A percentile compares a stretch with the other conserved stretches of the same genome.
Conservation (phyloP, 1,139 yeast species). For the Casaregolazyma lundiana region DNA sequence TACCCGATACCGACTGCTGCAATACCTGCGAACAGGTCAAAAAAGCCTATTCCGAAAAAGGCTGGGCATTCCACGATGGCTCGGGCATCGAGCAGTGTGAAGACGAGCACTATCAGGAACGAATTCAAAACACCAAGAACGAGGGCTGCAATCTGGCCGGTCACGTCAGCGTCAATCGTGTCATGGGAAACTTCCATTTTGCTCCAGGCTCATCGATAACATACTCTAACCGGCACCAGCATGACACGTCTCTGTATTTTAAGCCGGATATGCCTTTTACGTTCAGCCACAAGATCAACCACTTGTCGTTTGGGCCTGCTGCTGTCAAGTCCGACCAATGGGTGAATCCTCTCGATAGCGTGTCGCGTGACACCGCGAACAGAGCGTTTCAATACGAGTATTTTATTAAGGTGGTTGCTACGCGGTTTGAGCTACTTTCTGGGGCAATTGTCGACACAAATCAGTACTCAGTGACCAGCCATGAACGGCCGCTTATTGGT, state of each 20-base stretch:
- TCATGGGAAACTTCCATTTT: constrained; percentile 87
- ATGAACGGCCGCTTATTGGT: constrained; percentile 77
- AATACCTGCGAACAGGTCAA: constrained; percentile 80
- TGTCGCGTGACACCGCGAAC: constrained; percentile 38
- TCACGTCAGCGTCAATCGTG: constrained; percentile 71
- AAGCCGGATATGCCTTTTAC: constrained; percentile 51
- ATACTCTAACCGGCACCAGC: constrained; percentile 51
- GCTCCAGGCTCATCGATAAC: constrained; percentile 83
- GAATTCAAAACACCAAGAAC: constrained; percentile 51
- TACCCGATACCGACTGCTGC: constrained; percentile 67
- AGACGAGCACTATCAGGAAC: constrained; percentile 71
- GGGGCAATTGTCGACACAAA: constrained; percentile 65
- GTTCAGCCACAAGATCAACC: constrained; percentile 68
- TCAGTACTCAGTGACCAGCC: constrained; percentile 87
- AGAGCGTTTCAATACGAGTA: constrained; percentile 70
- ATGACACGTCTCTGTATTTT: constrained; percentile 72
- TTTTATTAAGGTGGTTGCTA: constrained; percentile 84
- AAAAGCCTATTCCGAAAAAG: constrained; percentile 66
- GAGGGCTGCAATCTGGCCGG: constrained; percentile 93
- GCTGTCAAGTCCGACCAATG: constrained; percentile 5
- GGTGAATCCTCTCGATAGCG: constrained; percentile 66
- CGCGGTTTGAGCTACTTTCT: constrained; percentile 68
- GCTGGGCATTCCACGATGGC: constrained; percentile 93
- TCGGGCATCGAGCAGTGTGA: constrained; percentile 85
- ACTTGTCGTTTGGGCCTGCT: constrained; percentile 76